Conservation (phyloP, 1,284 basidiomycete species). For the Pholiota adiposa region DNA sequence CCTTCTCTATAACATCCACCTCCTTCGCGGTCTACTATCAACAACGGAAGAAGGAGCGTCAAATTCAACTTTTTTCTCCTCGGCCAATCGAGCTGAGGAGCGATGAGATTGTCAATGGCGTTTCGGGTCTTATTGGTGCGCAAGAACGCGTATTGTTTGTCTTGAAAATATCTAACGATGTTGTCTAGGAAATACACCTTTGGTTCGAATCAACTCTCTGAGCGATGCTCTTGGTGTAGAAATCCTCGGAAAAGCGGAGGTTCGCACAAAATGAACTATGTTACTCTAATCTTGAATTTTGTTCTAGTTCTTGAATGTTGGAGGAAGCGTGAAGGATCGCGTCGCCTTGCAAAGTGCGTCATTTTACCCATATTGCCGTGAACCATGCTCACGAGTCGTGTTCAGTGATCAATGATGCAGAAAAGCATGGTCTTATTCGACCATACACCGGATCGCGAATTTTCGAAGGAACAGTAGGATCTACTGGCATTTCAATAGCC, state of each 20-base stretch:
- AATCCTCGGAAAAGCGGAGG: slow-evolving; percentile 95
- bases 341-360: slow-evolving; percentile 86
- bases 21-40: slow-evolving; percentile 57
- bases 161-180: background rate
- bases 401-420: slow-evolving; percentile 94
- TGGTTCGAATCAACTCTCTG: slow-evolving; percentile 90
- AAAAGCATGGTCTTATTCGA: slow-evolving; percentile 79
- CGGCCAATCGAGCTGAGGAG: slow-evolving; percentile 77
- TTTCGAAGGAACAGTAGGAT: slow-evolving; percentile 97
- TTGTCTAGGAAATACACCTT: slow-evolving; percentile 87
- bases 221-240: slow-evolving; percentile 92
- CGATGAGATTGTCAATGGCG: slow-evolving; percentile 76
- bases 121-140: slow-evolving; percentile 84
- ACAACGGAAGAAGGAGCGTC: slow-evolving; percentile 46
- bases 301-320: slow-evolving; percentile 89
- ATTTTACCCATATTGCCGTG: background rate
- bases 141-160: background rate
- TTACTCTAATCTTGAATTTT: background rate
- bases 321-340: slow-evolving; percentile 97
- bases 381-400: background rate
- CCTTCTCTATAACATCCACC: slow-evolving; percentile 68
- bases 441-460: slow-evolving; percentile 93
- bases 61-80: slow-evolving; percentile 44
- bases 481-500: slow-evolving; percentile 96
- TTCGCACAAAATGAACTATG: slow-evolving; percentile 30